Conservation (phyloP, 2,329 filamentous ascomycete genomes). For the Trichoderma semiorbis region DNA sequence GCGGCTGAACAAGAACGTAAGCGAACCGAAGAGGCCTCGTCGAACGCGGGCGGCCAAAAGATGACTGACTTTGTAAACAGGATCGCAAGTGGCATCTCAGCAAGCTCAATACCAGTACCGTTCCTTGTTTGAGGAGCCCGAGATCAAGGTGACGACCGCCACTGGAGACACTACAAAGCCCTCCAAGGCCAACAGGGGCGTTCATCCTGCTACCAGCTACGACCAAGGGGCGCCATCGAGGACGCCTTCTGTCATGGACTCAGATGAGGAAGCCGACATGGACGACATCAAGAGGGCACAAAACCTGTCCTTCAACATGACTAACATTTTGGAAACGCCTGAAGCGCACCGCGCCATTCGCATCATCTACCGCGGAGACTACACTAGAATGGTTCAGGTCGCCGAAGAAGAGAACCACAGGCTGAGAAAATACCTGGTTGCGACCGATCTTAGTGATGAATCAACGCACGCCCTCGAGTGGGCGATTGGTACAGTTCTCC, state of each 20-base stretch:
- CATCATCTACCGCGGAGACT: conserved; percentile 88
- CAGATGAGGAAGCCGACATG: conserved; percentile 81
- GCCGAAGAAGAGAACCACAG: conserved; percentile 75
- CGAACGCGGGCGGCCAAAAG: not conserved
- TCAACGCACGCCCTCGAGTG: conserved; percentile 94
- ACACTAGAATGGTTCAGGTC: conserved; percentile 68
- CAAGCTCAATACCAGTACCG: conserved; percentile 54
- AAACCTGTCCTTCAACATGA: conserved; percentile 76
- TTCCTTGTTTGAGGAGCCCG: conserved; percentile 63
- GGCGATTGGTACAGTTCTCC: conserved; percentile 91
- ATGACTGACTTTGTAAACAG: conserved; percentile 34
- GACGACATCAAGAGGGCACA: conserved; percentile 86
- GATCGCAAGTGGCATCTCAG: conserved; percentile 51
- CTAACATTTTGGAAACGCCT: conserved; percentile 71
- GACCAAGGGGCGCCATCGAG: conserved; percentile 62
- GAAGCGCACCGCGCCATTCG: conserved; percentile 79
- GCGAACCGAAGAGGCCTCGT: conserved; percentile 32
- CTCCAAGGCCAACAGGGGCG: conserved; percentile 46
- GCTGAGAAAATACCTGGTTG: conserved; percentile 89
- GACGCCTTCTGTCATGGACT: conserved; percentile 62
- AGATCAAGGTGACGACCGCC: conserved; percentile 62
- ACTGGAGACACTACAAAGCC: conserved; percentile 57
- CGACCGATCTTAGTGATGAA: conserved; percentile 90
- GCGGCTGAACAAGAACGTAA: conserved; percentile 76
- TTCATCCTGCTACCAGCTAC: conserved; percentile 83